Percentiles rank a stretch among this genome's conserved stretches.
These are phyloP conservation scores for Digitaria exilis DNA, from an alignment of 202 grass and related monocot species.

Conservation along the genomic window DNA sequence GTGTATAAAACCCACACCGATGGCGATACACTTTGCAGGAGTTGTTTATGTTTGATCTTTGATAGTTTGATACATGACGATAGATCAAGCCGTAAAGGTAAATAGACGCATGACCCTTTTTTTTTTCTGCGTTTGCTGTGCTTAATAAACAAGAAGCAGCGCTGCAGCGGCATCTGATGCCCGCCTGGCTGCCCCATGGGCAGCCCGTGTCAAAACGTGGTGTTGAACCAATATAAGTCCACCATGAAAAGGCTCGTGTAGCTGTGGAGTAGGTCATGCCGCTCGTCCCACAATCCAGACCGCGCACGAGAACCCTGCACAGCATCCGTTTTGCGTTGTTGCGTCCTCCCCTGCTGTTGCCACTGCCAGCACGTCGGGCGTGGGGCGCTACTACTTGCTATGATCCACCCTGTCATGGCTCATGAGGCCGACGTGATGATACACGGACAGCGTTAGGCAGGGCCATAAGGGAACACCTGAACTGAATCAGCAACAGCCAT, in stretches of 20 bases:
- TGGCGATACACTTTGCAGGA: no score
- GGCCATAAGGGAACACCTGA: background rate
- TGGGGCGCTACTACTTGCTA: background rate
- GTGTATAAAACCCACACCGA: no score
- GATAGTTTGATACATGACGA: no score
- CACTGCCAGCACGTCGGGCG: background rate
- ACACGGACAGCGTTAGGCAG: background rate
- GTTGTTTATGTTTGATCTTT: no score
- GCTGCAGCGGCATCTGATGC: background rate
- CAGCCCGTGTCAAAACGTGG: background rate
- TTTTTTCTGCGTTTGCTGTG: background rate
- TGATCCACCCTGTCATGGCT: background rate
- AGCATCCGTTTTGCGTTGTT: no score
- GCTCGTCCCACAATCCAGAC: no score
- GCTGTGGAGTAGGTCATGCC: background rate
- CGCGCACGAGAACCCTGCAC: no score
- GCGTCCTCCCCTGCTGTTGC: background rate
- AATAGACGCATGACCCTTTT: background rate
- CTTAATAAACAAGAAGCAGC: background rate
- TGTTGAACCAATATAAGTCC: no score
- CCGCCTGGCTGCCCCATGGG: background rate
- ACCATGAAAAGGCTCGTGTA: no score
- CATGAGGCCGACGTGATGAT: background rate
- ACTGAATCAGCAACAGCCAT: background rate
- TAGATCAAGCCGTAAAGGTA: no score